A percentile compares a stretch with the other conserved stretches of the same genome.
phyloP scores from a whole-genome alignment of 2,329 filamentous ascomycete genomes.

The Fusarium chaquense region DNA sequence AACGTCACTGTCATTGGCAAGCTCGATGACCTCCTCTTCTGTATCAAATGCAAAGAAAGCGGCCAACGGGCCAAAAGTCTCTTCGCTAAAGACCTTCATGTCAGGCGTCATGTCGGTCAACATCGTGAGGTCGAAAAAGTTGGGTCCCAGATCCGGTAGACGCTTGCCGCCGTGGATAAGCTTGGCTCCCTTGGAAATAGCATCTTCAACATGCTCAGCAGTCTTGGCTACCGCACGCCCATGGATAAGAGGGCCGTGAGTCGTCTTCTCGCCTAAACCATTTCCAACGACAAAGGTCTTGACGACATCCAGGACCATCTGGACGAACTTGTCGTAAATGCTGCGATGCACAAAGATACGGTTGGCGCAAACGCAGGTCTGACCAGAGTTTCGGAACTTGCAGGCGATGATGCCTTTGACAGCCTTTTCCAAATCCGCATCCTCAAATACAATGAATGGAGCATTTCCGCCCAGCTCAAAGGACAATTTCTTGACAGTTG shows the following conservation, averaged over 20 bases:
- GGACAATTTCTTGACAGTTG: constrained; percentile 78
- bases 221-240: constrained; percentile 73
- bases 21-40: constrained; percentile 74
- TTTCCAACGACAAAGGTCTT: constrained; percentile 68
- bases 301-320: constrained; percentile 64
- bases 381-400: constrained; percentile 79
- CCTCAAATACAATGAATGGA: constrained; percentile 82
- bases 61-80: constrained; percentile 79
- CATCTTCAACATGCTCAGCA: constrained; percentile 71
- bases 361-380: constrained; percentile 77
- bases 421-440: constrained; percentile 76
- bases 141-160: constrained; percentile 69
- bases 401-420: constrained; percentile 73
- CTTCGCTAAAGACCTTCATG: constrained; percentile 75
- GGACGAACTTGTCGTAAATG: constrained; percentile 69
- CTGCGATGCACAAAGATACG: constrained; percentile 70
- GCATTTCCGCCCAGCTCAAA: constrained; percentile 82
- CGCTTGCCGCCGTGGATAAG: constrained; percentile 69
- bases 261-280: constrained; percentile 66
- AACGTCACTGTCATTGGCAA: constrained; percentile 75
- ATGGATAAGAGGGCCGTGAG: constrained; percentile 74
- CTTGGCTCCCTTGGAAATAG: constrained; percentile 70
- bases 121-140: constrained; percentile 78
- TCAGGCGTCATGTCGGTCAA: constrained; percentile 74
- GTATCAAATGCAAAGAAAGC: constrained; percentile 76